Evolutionary conservation across 2,329 filamentous ascomycete species (phyloP).

Genomic region (Aspergillus viridinutans): DNA sequence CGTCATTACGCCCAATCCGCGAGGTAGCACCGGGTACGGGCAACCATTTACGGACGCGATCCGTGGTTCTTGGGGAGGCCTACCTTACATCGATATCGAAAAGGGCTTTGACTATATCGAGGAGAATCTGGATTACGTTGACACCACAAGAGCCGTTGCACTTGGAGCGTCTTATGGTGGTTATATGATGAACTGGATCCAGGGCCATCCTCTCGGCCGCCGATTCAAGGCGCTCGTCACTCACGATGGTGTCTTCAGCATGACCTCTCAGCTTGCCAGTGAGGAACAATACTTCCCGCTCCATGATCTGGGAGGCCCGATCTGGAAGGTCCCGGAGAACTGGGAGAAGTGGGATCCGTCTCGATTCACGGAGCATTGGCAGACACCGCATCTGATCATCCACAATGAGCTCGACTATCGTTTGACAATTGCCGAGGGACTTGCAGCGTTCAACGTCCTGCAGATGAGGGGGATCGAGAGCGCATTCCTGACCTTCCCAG

Average conservation of each 20-base stretch:
- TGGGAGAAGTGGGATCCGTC: slow-evolving; percentile 59
- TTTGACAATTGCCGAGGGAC: slow-evolving; percentile 75
- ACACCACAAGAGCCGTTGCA: slow-evolving; percentile 50
- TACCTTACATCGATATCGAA: slow-evolving; percentile 54
- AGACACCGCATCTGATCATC: slow-evolving; percentile 82
- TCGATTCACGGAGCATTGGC: slow-evolving; percentile 62
- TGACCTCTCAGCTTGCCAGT: slow-evolving; percentile 40
- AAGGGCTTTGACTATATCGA: slow-evolving; percentile 52
- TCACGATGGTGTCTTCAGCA: slow-evolving; percentile 49
- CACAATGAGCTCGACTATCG: slow-evolving; percentile 90
- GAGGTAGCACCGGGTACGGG: slow-evolving; percentile 56
- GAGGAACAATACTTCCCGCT: slow-evolving; percentile 56
- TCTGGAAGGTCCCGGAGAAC: slow-evolving; percentile 47
- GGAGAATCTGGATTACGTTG: slow-evolving; percentile 49
- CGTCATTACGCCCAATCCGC: slow-evolving; percentile 57
- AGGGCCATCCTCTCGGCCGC: slow-evolving; percentile 51
- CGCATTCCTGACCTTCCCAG: slow-evolving; percentile 75
- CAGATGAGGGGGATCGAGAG: slow-evolving; percentile 72
- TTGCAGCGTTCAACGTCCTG: slow-evolving; percentile 80
- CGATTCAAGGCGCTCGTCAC: slow-evolving; percentile 57
- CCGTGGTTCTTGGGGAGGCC: slow-evolving; percentile 50
- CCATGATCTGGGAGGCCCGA: slow-evolving; percentile 48
- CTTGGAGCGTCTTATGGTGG: slow-evolving; percentile 55
- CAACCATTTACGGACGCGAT: slow-evolving; percentile 52
- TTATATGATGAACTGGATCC: slow-evolving; percentile 59